Conservation (phyloP, 23 red algal species). For the Agarophyton chilense region DNA sequence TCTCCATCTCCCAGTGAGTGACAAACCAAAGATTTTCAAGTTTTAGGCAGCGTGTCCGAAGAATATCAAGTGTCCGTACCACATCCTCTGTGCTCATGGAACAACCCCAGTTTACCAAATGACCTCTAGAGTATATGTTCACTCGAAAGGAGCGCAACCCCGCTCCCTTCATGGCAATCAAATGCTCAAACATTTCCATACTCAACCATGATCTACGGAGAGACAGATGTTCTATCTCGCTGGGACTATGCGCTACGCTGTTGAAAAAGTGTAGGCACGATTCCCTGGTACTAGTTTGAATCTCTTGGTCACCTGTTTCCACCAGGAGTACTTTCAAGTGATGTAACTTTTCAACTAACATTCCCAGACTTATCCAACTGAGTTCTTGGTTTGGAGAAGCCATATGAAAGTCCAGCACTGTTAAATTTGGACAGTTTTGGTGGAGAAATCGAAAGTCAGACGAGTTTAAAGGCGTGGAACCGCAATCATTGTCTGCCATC, state of each 20-base stretch:
- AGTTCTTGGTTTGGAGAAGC: neutral
- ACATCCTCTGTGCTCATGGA: neutral
- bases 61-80: neutral
- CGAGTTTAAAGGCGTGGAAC: neutral
- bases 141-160: neutral
- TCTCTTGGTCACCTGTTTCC: neutral
- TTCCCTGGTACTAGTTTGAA: neutral
- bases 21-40: neutral
- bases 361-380: neutral
- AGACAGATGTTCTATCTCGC: neutral
- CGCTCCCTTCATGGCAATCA: neutral
- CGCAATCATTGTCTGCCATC: neutral
- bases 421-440: neutral
- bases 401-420: neutral
- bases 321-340: neutral
- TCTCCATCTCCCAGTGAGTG: neutral
- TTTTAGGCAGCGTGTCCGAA: neutral
- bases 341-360: neutral
- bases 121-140: neutral
- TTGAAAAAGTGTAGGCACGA: neutral
- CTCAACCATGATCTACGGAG: neutral
- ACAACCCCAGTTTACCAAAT: neutral
- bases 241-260: neutral
- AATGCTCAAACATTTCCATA: neutral
- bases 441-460: neutral